Percentiles rank a stretch among this genome's conserved stretches.
Evolutionary conservation across 2,329 filamentous ascomycete genomes (phyloP).

Genomic region (Aspergillus sp.): DNA sequence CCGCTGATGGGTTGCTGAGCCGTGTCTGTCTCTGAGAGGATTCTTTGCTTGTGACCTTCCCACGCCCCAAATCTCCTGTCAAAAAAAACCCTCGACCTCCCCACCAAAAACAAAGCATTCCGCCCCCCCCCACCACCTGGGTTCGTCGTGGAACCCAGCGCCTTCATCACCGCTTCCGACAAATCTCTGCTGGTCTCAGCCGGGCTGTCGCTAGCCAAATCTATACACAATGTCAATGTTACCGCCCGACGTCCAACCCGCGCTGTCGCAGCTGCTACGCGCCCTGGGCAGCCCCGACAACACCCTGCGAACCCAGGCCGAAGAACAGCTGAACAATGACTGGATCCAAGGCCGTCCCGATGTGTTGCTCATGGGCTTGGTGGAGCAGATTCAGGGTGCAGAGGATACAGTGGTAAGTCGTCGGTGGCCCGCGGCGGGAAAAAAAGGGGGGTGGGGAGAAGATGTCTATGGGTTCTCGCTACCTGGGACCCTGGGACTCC

Average conservation of each 20-base stretch:
- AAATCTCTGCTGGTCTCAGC: background rate
- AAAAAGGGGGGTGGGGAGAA: constrained; percentile 1
- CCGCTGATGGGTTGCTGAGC: constrained; percentile 16
- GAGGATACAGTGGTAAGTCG: constrained; percentile 59
- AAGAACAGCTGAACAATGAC: constrained; percentile 81
- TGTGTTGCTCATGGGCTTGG: constrained; percentile 83
- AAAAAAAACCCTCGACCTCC: constrained; percentile 11
- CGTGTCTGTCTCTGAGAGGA: constrained; percentile 6
- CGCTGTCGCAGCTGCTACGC: constrained; percentile 76
- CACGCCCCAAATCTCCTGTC: constrained; percentile 5
- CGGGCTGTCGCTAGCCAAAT: constrained; percentile 7
- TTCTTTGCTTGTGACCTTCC: background rate
- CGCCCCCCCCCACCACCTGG: constrained; percentile 7
- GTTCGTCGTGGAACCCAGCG: background rate
- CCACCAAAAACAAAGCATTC: constrained; percentile 12
- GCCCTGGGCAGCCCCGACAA: constrained; percentile 89
- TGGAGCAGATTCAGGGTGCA: constrained; percentile 79
- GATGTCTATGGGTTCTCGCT: background rate
- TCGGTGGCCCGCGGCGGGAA: constrained; percentile 1
- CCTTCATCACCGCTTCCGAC: background rate
- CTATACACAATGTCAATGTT: constrained; percentile 66
- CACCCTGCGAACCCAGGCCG: constrained; percentile 69
- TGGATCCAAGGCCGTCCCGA: constrained; percentile 79
- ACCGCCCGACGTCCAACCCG: constrained; percentile 70
- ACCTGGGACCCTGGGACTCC: background rate